Conservation (phyloP, 192 early-diverging fungal species). For the Podila verticillata region DNA sequence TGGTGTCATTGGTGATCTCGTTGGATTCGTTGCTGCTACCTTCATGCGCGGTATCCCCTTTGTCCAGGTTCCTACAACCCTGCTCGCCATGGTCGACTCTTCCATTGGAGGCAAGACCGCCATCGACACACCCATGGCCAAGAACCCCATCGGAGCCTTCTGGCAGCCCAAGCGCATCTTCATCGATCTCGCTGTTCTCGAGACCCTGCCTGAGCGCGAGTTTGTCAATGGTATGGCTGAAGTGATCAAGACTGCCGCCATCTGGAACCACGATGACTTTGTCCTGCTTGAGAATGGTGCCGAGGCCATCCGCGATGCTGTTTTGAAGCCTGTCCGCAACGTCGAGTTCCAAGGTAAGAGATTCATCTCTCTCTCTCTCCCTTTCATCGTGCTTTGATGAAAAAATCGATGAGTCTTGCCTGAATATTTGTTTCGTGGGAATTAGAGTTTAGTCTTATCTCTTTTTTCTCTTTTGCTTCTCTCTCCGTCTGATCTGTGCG, state of each 20-base stretch:
- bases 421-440: background rate
- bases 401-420: background rate
- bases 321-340: conserved; percentile 57
- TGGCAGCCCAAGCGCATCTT: conserved; percentile 95
- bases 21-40: conserved; percentile 96
- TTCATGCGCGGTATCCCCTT: conserved; percentile 98
- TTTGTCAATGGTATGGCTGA: conserved; percentile 98
- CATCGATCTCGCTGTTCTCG: conserved; percentile 88
- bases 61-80: conserved; percentile 94
- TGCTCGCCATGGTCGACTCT: conserved; percentile 98
- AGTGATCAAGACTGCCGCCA: conserved; percentile 97
- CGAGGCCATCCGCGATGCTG: conserved; percentile 81
- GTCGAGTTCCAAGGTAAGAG: conserved; percentile 58
- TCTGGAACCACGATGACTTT: conserved; percentile 91
- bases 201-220: conserved; percentile 89
- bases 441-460: background rate
- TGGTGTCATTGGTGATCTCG: conserved; percentile 96
- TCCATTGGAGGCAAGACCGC: conserved; percentile 98
- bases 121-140: conserved; percentile 94
- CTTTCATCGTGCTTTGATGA: background rate
- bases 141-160: conserved; percentile 96
- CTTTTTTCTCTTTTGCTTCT: background rate
- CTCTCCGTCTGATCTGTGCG: background rate
- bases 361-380: background rate
- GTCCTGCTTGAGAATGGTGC: conserved; percentile 86